Evolutionary conservation across 441 rosid genomes (phyloP).

Genomic region (Hura crepitans): DNA sequence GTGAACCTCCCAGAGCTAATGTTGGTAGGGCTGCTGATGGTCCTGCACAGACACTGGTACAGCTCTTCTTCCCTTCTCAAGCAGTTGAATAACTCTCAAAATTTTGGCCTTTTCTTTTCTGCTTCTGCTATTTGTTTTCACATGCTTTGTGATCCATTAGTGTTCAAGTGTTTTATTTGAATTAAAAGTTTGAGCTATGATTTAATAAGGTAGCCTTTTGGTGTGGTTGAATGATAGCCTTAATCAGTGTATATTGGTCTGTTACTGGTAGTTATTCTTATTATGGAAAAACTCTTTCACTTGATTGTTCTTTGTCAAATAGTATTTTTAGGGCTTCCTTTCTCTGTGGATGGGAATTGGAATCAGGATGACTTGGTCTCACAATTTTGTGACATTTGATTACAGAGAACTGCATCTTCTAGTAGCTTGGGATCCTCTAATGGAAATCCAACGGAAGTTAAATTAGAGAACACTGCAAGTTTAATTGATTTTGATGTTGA

Average conservation of each 20-base stretch:
- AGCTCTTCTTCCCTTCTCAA: conserved; percentile 3
- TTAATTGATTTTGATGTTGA: conserved; percentile 92
- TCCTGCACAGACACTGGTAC: conserved; percentile 54
- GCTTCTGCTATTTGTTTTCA: background rate
- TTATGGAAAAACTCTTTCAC: background rate
- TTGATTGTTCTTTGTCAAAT: background rate
- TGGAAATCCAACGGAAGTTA: conserved; percentile 63
- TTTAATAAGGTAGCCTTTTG: too few species aligned
- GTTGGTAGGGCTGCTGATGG: conserved; percentile 44
- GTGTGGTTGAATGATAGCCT: too few species aligned
- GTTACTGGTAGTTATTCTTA: background rate
- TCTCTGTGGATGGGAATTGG: background rate
- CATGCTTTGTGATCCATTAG: background rate
- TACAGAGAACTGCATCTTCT: conserved; percentile 69
- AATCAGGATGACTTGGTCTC: conserved; percentile 21
- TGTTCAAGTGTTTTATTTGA: background rate
- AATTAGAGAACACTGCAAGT: conserved; percentile 56
- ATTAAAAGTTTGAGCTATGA: background rate
- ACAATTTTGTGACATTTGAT: conserved; percentile 29
- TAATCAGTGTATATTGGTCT: background rate
- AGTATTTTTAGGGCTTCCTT: background rate
- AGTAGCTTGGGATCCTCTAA: conserved; percentile 59
- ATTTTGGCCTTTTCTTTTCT: background rate
- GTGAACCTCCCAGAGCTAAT: conserved; percentile 79
- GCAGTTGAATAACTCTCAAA: background rate